Evolutionary conservation across 148 eudicot species (phyloP), one percentile per base, ranked within the genome.

Genomic region (Salicornia ramosissima): DNA sequence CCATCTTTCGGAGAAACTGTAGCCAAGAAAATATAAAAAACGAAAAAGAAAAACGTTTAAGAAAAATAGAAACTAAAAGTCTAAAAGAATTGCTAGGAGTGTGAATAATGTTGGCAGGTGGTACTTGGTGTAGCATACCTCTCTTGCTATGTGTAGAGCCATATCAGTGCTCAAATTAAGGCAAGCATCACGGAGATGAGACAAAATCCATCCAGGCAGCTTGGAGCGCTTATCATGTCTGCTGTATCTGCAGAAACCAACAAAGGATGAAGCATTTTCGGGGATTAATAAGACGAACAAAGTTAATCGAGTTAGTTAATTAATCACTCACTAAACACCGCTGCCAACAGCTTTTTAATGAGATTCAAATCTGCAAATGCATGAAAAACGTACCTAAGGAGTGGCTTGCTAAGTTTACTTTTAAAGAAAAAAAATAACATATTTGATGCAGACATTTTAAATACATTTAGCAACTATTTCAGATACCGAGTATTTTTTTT

Each of bases 1-100:
- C 98, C 98, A 94, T 94, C 83, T 87, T 94, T 62, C 92, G 75
- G 53, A 94, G 75, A 74, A 94, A 94, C 97, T 93, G 88, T 80
- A 81, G 40, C 61, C 30, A n/a, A n/a, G n/a, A n/a, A n/a, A n/a
- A n/a, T n/a, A 31, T n/a, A 13, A 50, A 45, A 19, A 31, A 51
- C 43, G 19, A 55, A 49, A n/a, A n/a, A n/a, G n/a, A n/a, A n/a
- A n/a, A n/a, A n/a, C n/a, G n/a, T n/a, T n/a, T n/a, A n/a, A n/a
- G n/a, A n/a, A n/a, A n/a, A n/a, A n/a, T n/a, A n/a, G n/a, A n/a
- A n/a, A n/a, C n/a, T n/a, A n/a, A n/a, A n/a, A n/a, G n/a, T n/a
- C n/a, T n/a, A n/a, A n/a, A n/a, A n/a, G n/a, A n/a, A 47, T 47
- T 47, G 24, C 13, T 18, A 55, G 34, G 12, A 36, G 22, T 13